Evolutionary conservation across 1,139 yeast species (phyloP), one percentile per base, ranked within the genome.

Genomic region (Protomyces gravidus): DNA sequence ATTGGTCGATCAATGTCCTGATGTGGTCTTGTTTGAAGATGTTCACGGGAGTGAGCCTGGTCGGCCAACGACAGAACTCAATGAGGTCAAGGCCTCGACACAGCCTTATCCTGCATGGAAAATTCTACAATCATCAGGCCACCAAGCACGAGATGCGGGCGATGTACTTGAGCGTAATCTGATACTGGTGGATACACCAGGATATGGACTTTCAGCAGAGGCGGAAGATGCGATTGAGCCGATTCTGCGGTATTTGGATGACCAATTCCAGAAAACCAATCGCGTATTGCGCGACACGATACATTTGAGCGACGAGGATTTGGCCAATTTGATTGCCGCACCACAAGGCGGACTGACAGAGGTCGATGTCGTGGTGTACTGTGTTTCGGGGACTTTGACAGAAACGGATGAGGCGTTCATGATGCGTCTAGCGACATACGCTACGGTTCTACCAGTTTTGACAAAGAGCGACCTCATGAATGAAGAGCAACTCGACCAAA

Each of bases 21-120:
- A 53, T 19, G 36, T 53, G 15, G 58, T 53, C 11, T 45, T 45
- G 17, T 53, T 6, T 15, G 51, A 53, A 47, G 39, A 32, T 19
- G 13, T 26, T 5, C 9, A n/a, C 26, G 58, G 58, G 15, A 30
- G 45, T 4, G 58, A 53, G 27, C 51, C 58, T 15, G 51, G 51
- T 9, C 36, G 58, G 19, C 25, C 58, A 4, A 53, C 58, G 7
- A 46, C 51, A 5, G 51, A 32, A 32, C 33, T 53, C 33, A 25
- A 30, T 7, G 58, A 53, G 21, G 51, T 53, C 28, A 32, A 28
- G 6, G 58, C 58, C 11, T 53, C 58, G n/a, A 28, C 51, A 2
- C 58, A 53, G 27, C 58, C 58, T 2, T 53, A 46, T 27, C 58
- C 58, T 9, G 26, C 58, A 2, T 53, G 58, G 58, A 46, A 46